Base-by-base conservation (phyloP, 257 asterid species). In the Solanum stenotomum region DNA sequence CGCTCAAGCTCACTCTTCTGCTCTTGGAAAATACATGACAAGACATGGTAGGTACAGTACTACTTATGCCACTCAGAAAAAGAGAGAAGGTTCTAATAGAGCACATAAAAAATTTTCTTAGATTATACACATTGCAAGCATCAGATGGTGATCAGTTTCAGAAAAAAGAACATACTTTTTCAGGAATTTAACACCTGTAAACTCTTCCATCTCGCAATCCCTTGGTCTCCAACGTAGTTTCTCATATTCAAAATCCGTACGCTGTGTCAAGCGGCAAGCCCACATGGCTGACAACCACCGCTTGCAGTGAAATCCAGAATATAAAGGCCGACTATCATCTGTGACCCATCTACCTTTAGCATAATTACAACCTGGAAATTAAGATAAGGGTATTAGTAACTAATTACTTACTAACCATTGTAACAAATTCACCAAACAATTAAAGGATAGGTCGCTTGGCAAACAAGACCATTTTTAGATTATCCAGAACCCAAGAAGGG, bases 271-370 rank as follows among this genome's bases (percentile, higher is more conserved):
- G 85, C 94, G 99, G 90, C 99, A 96, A 90, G 98, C 98, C 99
- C 99, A 96, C 99, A 96, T 96, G 35, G 96, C 33, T 68, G 99
- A 95, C 89, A 96, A 90, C 99, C 98, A 96, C 91, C 93, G 96
- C 89, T 94, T 94, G 90, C 99, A 96, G 77, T 94, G 97, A 88
- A 84, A 91, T 87, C 99, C 99, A 87, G 98, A 94, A 93, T 96
- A 96, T 56, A 96, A 88, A 65, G 98, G 98, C 79, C 92, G 90
- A 85, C 75, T 90, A 77, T 95, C 93, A 82, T 96, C 98, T 38
- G 91, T 74, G 49, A 93, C 90, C 99, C 99, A 96, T 91, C 94
- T 94, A 87, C 99, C 99, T 93, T 92, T 93, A 90, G 92, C 96
- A 90, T 92, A 93, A 86, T 93, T 93, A 83, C 96, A 95, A 34